Evolutionary conservation across 83 land plant genomes (phyloP).

Genomic region (Larix sibirica): DNA sequence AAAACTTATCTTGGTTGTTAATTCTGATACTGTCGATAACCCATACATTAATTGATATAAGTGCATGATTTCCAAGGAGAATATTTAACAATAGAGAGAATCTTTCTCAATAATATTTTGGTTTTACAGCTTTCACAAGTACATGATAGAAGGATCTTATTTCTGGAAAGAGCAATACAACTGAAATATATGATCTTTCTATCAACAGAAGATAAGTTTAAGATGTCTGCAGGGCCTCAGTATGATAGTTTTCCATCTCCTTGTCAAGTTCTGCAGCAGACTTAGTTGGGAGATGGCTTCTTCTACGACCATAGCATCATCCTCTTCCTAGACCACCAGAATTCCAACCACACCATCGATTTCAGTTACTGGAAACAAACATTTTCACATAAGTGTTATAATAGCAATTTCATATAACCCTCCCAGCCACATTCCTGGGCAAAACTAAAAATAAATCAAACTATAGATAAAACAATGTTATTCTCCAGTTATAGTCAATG

Average conservation of each 20-base stretch:
- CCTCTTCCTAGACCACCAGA: conserved; percentile 28
- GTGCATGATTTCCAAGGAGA: too few relatives aligned
- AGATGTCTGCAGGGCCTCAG: conserved; percentile 67
- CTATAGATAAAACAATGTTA: too few relatives aligned
- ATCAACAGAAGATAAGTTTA: neutral
- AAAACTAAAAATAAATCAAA: neutral
- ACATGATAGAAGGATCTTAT: too few relatives aligned
- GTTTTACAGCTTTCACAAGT: too few relatives aligned
- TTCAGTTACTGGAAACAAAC: neutral
- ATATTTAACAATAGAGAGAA: too few relatives aligned
- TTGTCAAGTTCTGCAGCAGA: conserved; percentile 71
- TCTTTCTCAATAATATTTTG: too few relatives aligned
- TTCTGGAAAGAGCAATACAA: too few relatives aligned
- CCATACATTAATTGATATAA: too few relatives aligned
- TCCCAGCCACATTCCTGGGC: neutral
- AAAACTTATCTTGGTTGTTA: too few relatives aligned
- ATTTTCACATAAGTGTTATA: neutral
- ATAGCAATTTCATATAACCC: neutral
- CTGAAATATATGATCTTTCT: too few relatives aligned
- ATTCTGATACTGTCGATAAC: too few relatives aligned
- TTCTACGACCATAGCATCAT: conserved; percentile 45
- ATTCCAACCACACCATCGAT: conserved; percentile 9
- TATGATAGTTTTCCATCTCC: conserved; percentile 73
- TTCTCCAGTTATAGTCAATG: too few relatives aligned
- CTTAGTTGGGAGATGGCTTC: conserved; percentile 34